phyloP scores from a whole-genome alignment of 352 stramenopile species.

The Pythium chondricola region DNA sequence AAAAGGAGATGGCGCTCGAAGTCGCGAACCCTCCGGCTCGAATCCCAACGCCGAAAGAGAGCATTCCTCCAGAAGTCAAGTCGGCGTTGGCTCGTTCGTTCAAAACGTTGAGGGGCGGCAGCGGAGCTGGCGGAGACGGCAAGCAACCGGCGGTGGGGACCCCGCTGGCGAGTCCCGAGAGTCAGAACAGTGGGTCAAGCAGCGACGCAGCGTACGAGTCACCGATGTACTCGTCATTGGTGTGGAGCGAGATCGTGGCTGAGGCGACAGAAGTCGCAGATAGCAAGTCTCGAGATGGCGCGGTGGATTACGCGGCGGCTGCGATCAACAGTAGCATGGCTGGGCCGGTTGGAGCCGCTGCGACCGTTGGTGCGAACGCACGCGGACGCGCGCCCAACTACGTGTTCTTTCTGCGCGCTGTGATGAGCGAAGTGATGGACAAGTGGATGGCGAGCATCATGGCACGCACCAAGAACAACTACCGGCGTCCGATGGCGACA shows the following conservation, averaged over 20 bases:
- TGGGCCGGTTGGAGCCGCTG: conserved; percentile 52
- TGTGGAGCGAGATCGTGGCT: conserved; percentile 64
- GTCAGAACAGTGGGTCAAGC: conserved; percentile 34
- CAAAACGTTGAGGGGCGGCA: conserved; percentile 52
- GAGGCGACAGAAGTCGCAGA: conserved; percentile 51
- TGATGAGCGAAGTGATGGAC: conserved; percentile 84
- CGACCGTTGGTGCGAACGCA: conserved; percentile 68
- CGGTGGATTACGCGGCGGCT: conserved; percentile 61
- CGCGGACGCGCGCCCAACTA: conserved; percentile 78
- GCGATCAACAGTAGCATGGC: conserved; percentile 84
- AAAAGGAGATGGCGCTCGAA: conserved; percentile 69
- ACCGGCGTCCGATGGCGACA: conserved; percentile 69
- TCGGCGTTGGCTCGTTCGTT: conserved; percentile 61
- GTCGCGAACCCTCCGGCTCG: conserved; percentile 67
- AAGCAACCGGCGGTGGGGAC: conserved; percentile 28
- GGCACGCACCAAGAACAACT: conserved; percentile 57
- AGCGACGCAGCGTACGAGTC: conserved; percentile 40
- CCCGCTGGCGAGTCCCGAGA: conserved; percentile 61
- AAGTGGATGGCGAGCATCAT: conserved; percentile 85
- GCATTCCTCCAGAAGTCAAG: conserved; percentile 66
- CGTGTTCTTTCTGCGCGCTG: conserved; percentile 78
- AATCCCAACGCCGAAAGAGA: conserved; percentile 64
- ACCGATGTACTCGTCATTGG: conserved; percentile 46
- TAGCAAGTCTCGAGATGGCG: conserved; percentile 53
- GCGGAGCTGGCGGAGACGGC: conserved; percentile 23